Percentiles rank a stretch among this genome's conserved stretches.
Evolutionary conservation across 495 filamentous ascomycete genomes (phyloP).

Genomic region (Pseudomonodictys pantanalensis): DNA sequence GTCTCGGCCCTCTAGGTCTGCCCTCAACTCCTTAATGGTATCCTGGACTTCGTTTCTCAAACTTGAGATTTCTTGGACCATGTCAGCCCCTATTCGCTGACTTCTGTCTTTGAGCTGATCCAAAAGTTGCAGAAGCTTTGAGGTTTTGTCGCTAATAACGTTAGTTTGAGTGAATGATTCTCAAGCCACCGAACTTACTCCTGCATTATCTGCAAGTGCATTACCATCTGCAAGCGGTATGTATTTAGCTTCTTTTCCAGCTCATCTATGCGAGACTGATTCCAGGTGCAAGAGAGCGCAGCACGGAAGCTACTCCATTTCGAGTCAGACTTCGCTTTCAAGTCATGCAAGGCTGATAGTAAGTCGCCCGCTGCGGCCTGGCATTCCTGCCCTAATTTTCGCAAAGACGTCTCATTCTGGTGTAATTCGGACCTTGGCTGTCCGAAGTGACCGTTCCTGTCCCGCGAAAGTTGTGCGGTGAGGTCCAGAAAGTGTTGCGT

Average conservation of each 20-base stretch:
- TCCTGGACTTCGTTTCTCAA: neutral
- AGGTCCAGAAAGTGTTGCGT: neutral
- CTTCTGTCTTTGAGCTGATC: neutral
- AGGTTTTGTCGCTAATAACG: neutral
- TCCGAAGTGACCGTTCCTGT: neutral
- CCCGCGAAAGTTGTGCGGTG: neutral
- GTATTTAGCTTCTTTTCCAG: constrained; percentile 4
- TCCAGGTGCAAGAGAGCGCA: neutral
- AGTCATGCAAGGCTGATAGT: neutral
- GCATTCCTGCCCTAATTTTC: constrained; percentile 4
- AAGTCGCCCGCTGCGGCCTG: neutral
- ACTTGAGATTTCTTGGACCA: neutral
- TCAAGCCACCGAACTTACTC: neutral
- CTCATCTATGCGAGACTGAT: neutral
- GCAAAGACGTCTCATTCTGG: neutral
- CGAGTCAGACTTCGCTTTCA: constrained; percentile 3
- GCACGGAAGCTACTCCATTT: constrained; percentile 16
- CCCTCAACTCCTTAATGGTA: neutral
- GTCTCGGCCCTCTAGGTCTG: neutral
- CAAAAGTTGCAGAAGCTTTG: neutral
- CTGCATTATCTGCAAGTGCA: constrained; percentile 7
- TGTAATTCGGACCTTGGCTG: neutral
- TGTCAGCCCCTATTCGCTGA: neutral
- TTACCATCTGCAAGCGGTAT: constrained; percentile 2
- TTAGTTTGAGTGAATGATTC: neutral